Evolutionary conservation across 495 filamentous ascomycete genomes (phyloP).

Genomic region (Aspergillus taichungensis): DNA sequence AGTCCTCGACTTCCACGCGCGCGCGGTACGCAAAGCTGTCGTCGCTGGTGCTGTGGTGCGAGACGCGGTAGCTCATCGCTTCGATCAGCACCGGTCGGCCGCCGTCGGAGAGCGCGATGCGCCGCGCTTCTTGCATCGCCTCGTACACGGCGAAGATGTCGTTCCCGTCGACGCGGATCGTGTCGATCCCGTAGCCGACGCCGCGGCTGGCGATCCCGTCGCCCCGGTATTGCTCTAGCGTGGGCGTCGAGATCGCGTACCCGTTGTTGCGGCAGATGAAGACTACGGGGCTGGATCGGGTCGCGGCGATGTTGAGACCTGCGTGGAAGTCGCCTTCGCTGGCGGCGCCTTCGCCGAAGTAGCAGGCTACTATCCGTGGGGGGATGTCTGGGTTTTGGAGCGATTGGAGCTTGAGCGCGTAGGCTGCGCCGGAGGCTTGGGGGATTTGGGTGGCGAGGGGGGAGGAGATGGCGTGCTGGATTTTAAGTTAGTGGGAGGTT

Average conservation of each 20-base stretch:
- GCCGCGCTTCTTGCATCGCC: constrained; percentile 68
- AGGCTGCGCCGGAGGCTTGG: constrained; percentile 88
- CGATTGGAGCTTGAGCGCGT: constrained; percentile 82
- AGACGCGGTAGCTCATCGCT: constrained; percentile 96
- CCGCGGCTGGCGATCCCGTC: constrained; percentile 94
- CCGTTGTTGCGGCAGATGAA: constrained; percentile 98
- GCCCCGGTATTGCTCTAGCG: constrained; percentile 91
- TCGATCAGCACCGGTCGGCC: constrained; percentile 82
- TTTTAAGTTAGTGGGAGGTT: constrained; percentile 4
- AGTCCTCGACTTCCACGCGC: constrained; percentile 90
- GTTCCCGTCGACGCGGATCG: constrained; percentile 92
- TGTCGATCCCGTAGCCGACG: constrained; percentile 96
- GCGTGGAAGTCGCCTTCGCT: constrained; percentile 98
- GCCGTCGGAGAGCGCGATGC: constrained; percentile 66
- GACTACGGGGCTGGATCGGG: constrained; percentile 78
- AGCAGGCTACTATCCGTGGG: constrained; percentile 71
- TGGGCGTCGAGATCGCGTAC: constrained; percentile 91
- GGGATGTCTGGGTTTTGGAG: constrained; percentile 58
- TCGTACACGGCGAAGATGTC: constrained; percentile 92
- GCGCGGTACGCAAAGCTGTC: constrained; percentile 96
- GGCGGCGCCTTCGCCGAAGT: constrained; percentile 97
- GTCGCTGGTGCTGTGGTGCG: constrained; percentile 95
- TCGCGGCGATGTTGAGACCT: constrained; percentile 92
- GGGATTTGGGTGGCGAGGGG: constrained; percentile 92
- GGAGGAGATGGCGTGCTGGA: constrained; percentile 84